Evolutionary conservation across 176 grass and related monocot genomes (phyloP).

Genomic region (Triticum monococcum): DNA sequence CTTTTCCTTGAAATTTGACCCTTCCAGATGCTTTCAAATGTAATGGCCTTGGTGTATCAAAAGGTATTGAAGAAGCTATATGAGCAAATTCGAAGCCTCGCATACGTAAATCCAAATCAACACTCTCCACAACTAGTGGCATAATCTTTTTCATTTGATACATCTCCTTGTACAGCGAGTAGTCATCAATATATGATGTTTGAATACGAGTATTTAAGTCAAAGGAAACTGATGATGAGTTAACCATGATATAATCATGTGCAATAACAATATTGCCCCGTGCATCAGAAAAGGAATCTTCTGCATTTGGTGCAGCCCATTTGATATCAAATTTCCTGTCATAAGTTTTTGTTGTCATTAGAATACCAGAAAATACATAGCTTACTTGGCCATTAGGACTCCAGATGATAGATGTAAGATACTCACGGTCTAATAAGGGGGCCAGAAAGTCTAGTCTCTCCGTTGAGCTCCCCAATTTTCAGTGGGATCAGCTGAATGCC

Average conservation of each 20-base stretch:
- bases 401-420: slow-evolving; percentile 7
- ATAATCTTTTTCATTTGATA: slow-evolving; percentile 57
- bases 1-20: slow-evolving; percentile 95
- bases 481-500: slow-evolving; percentile 72
- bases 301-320: slow-evolving; percentile 95
- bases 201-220: slow-evolving; percentile 82
- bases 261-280: slow-evolving; percentile 90
- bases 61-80: slow-evolving; percentile 78
- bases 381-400: not conserved
- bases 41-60: slow-evolving; percentile 80
- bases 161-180: slow-evolving; percentile 47
- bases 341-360: slow-evolving; percentile 3
- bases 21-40: slow-evolving; percentile 97
- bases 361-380: slow-evolving; percentile 9
- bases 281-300: slow-evolving; percentile 96
- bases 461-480: slow-evolving; percentile 96
- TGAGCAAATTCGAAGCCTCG: slow-evolving; percentile 93
- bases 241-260: slow-evolving; percentile 82
- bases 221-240: slow-evolving; percentile 91
- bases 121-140: slow-evolving; percentile 78
- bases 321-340: slow-evolving; percentile 98
- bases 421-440: slow-evolving; percentile 91
- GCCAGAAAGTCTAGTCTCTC: slow-evolving; percentile 97
- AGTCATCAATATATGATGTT: slow-evolving; percentile 85
- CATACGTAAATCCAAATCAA: slow-evolving; percentile 94